Conservation (phyloP, 148 eudicot species). For the Euryodendron excelsum region DNA sequence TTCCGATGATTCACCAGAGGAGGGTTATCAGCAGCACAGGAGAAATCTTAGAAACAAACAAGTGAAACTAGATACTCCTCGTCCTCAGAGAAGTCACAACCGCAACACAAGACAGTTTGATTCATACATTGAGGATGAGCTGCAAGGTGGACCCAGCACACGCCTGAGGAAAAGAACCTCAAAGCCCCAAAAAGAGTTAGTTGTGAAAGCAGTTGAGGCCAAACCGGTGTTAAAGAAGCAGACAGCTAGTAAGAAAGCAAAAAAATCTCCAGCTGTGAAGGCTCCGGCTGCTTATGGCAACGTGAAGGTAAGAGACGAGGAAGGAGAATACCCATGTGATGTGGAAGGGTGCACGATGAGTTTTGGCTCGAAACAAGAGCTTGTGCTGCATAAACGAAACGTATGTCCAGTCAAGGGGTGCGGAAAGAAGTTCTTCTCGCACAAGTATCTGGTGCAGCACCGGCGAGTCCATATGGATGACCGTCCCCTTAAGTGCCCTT, state of each 20-base stretch:
- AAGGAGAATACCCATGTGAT: conserved; percentile 61
- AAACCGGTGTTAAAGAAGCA: conserved; percentile 41
- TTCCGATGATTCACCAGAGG: conserved; percentile 33
- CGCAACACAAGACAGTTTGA: conserved; percentile 27
- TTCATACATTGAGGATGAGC: conserved; percentile 41
- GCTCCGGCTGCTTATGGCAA: conserved; percentile 18
- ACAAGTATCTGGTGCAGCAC: conserved; percentile 93
- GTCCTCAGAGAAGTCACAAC: conserved; percentile 20
- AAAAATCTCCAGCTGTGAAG: conserved; percentile 37
- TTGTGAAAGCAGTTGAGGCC: conserved; percentile 28
- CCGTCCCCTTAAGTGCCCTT: conserved; percentile 92
- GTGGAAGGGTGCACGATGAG: conserved; percentile 90
- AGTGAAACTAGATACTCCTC: conserved; percentile 33
- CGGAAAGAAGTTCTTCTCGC: conserved; percentile 92
- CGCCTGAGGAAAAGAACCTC: conserved; percentile 64
- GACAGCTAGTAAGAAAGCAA: conserved; percentile 13
- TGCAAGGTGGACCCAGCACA: conserved; percentile 72
- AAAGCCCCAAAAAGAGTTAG: conserved; percentile 41
- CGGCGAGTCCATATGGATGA: conserved; percentile 89
- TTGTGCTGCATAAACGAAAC: conserved; percentile 60
- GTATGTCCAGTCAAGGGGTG: conserved; percentile 88
- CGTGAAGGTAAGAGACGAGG: conserved; percentile 28
- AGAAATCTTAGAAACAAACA: conserved; percentile 42
- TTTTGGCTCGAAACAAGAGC: conserved; percentile 69
- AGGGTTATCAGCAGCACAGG: conserved; percentile 28